Evolutionary conservation across 495 filamentous ascomycete genomes (phyloP).

Genomic region (Podospora appendiculata): DNA sequence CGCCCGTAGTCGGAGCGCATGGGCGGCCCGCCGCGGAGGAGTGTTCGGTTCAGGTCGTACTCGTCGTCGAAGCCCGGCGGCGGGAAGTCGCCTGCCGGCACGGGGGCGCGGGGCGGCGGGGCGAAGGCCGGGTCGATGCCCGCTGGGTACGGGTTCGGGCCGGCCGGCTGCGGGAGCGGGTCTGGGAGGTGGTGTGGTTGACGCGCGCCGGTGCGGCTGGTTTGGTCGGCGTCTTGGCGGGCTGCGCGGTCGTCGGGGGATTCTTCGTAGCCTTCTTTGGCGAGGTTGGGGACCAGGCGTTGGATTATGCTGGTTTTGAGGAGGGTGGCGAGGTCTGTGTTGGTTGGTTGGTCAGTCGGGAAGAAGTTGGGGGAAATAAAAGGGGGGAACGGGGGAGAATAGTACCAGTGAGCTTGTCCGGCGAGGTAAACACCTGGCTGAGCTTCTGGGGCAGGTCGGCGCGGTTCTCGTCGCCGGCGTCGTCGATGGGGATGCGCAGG

Average conservation of each 20-base stretch:
- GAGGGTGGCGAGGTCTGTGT: conserved; percentile 51
- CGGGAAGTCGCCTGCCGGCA: conserved; percentile 69
- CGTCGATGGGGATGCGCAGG: conserved; percentile 32
- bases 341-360: not conserved
- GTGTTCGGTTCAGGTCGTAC: conserved; percentile 64
- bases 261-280: conserved; percentile 71
- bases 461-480: conserved; percentile 30
- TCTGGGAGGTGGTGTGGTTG: conserved; percentile 31
- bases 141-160: conserved; percentile 53
- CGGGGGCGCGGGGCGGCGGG: conserved; percentile 50
- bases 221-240: conserved; percentile 23
- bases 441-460: conserved; percentile 37
- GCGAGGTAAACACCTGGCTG: conserved; percentile 65
- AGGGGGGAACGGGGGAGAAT: too few relatives aligned
- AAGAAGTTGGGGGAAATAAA: too few relatives aligned
- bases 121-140: conserved; percentile 47
- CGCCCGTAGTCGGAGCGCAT: conserved; percentile 53
- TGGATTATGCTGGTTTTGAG: conserved; percentile 75
- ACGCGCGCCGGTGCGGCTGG: conserved; percentile 22
- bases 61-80: conserved; percentile 94
- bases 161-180: conserved; percentile 48
- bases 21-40: conserved; percentile 24
- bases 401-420: conserved; percentile 41
- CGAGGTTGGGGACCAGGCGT: conserved; percentile 63
- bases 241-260: conserved; percentile 25